Evolutionary conservation across 202 grass and related monocot genomes (phyloP).

Genomic region (Dendrocalamus latiflorus): DNA sequence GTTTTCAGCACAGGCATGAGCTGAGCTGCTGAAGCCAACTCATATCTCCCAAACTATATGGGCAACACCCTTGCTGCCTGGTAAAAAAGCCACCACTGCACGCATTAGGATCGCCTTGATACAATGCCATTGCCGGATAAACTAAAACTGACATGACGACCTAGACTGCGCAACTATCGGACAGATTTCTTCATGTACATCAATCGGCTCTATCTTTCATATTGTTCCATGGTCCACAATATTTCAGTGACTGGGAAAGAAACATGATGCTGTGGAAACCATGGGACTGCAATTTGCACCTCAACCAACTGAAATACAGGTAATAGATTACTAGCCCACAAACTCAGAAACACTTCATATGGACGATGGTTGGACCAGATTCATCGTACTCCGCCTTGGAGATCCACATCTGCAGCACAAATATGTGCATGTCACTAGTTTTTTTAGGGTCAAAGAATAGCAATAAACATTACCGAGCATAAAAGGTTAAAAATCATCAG

Average conservation of each 20-base stretch:
- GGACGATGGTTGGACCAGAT: constrained; percentile 69
- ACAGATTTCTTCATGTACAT: constrained; percentile 15
- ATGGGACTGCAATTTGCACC: constrained; percentile 4
- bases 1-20: no score
- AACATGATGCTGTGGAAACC: background rate
- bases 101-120: constrained; percentile 16
- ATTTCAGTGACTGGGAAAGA: background rate
- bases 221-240: background rate
- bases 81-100: background rate
- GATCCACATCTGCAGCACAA: no score
- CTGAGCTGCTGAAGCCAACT: no score
- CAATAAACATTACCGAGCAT: no score
- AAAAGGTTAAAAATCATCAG: background rate
- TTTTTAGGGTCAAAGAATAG: no score
- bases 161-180: background rate
- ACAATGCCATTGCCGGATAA: background rate
- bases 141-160: constrained; percentile 2
- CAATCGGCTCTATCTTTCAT: background rate
- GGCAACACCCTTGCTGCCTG: no score
- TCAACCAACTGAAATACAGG: no score
- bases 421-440: no score
- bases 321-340: background rate
- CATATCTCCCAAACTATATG: no score
- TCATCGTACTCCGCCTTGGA: constrained; percentile 30
- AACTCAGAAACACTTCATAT: constrained; percentile 86